Evolutionary conservation across 2,329 filamentous ascomycete species (phyloP).

Genomic region (Coniochaeta sp.): DNA sequence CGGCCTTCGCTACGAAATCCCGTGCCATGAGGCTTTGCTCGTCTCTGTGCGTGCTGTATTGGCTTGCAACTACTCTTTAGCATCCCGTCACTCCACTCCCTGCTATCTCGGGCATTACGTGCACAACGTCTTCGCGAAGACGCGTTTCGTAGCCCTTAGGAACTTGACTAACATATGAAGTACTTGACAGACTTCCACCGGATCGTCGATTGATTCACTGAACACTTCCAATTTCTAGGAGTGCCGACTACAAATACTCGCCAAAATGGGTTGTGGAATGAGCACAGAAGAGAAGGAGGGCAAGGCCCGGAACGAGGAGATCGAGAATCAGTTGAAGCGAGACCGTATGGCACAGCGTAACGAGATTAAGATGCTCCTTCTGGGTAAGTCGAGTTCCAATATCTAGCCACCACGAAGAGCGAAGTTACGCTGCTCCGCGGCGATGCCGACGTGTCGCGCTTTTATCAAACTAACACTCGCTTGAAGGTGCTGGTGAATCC

Average conservation of each 20-base stretch:
- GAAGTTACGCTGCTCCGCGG: neutral
- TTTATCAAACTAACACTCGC: neutral
- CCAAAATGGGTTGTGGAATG: slow-evolving; percentile 98
- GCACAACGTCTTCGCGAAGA: neutral
- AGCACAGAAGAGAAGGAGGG: slow-evolving; percentile 99
- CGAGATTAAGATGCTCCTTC: slow-evolving; percentile 99
- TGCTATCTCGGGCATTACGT: too few relatives aligned
- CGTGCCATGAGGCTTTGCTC: too few relatives aligned
- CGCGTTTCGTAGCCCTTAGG: neutral
- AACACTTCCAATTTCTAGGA: neutral
- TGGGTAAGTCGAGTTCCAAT: slow-evolving; percentile 59
- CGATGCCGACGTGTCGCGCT: neutral
- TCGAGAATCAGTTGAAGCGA: slow-evolving; percentile 97
- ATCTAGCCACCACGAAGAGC: neutral
- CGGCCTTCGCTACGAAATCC: neutral
- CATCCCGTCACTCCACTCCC: neutral
- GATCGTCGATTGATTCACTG: neutral
- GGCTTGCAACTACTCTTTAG: neutral
- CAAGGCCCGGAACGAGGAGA: slow-evolving; percentile 99
- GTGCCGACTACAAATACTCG: slow-evolving; percentile 20
- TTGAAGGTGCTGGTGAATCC: slow-evolving; percentile 87
- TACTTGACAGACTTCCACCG: neutral
- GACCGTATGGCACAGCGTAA: slow-evolving; percentile 99
- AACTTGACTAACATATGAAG: neutral
- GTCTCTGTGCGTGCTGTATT: neutral